A percentile compares a stretch with the other conserved stretches of the same genome.
Conservation (phyloP, 345 rosid genomes). For the Rhodamnia rubescens region DNA sequence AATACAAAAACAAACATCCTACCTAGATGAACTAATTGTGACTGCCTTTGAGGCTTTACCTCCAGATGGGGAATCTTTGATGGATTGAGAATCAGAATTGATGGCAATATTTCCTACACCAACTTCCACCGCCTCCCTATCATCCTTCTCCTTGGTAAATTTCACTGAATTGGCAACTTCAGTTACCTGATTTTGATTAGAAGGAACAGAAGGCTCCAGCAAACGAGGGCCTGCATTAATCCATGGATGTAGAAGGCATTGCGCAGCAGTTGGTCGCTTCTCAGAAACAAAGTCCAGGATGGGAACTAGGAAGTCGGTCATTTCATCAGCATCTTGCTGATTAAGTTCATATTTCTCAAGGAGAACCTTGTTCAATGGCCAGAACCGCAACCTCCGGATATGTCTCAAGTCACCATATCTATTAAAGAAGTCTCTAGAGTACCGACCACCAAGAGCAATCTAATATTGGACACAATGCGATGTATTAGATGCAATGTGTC, state of each 20-base stretch:
- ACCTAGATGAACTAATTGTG: conserved; percentile 14
- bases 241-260: conserved; percentile 67
- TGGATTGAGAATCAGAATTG: conserved; percentile 18
- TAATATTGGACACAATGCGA: conserved; percentile 4
- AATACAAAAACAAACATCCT: neutral
- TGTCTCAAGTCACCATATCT: conserved; percentile 66
- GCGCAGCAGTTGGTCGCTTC: conserved; percentile 58
- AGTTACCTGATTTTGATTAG: conserved; percentile 10
- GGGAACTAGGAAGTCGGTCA: conserved; percentile 47
- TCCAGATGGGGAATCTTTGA: conserved; percentile 19
- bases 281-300: conserved; percentile 69
- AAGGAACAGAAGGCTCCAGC: conserved; percentile 28
- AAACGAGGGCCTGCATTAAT: conserved; percentile 30
- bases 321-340: conserved; percentile 45
- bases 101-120: conserved; percentile 53
- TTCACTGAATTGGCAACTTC: conserved; percentile 14
- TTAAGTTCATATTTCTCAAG: conserved; percentile 53
- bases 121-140: conserved; percentile 47
- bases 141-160: conserved; percentile 30
- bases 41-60: conserved; percentile 14
- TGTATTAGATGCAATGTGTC: neutral
- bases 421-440: conserved; percentile 60
- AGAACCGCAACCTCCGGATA: conserved; percentile 55
- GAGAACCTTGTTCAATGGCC: conserved; percentile 63
- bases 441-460: conserved; percentile 67